phyloP scores from a whole-genome alignment of 345 rosid genomes.

The Populus tremula region DNA sequence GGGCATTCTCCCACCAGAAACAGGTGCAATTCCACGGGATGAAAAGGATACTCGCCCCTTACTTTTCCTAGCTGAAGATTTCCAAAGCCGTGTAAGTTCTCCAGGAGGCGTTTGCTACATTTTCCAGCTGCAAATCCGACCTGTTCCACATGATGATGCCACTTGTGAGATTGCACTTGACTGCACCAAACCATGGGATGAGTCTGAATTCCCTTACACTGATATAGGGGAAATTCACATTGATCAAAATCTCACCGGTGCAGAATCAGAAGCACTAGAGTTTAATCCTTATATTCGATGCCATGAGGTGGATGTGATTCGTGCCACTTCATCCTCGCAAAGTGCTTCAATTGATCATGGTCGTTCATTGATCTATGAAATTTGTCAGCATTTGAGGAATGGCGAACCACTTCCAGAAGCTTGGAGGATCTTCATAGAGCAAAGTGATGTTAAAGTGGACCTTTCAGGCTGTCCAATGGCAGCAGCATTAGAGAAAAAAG shows the following conservation, averaged over 20 bases:
- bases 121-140: conserved; percentile 52
- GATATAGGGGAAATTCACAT: conserved; percentile 47
- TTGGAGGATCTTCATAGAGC: conserved; percentile 56
- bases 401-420: conserved; percentile 61
- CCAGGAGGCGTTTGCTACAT: conserved; percentile 47
- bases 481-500: conserved; percentile 33
- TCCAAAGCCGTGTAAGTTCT: conserved; percentile 46
- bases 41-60: conserved; percentile 50
- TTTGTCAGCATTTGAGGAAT: conserved; percentile 58
- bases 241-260: conserved; percentile 42
- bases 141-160: conserved; percentile 46
- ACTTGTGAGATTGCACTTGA: conserved; percentile 44
- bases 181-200: conserved; percentile 67
- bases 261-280: conserved; percentile 55
- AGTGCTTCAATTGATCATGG: conserved; percentile 80
- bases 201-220: conserved; percentile 45
- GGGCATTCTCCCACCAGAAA: conserved; percentile 73
- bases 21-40: conserved; percentile 64
- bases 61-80: conserved; percentile 63
- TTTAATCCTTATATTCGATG: conserved; percentile 52
- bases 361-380: conserved; percentile 58
- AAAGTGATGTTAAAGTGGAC: conserved; percentile 59
- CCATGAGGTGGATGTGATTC: conserved; percentile 49
- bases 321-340: conserved; percentile 48
- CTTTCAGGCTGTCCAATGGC: conserved; percentile 71